A percentile compares a stretch with the other conserved stretches of the same genome.
These are phyloP conservation scores for Eucalyptus leucophloia DNA, from an alignment of 345 rosid species.

Conservation along the genomic window DNA sequence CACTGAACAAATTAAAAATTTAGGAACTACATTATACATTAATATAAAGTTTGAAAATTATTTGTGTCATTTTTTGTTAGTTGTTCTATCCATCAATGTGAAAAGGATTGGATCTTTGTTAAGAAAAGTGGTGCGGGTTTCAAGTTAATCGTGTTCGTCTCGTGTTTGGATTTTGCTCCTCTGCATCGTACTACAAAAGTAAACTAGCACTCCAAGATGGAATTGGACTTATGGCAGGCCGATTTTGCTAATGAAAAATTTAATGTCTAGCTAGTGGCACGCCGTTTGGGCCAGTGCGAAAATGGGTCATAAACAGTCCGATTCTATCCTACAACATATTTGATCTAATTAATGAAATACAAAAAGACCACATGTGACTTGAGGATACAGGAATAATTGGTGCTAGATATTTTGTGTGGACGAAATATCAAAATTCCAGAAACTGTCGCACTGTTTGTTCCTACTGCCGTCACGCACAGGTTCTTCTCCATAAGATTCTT, in stretches of 20 bases:
- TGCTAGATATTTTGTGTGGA: not conserved
- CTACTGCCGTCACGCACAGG: not conserved
- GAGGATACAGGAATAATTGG: not conserved
- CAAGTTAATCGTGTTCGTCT: not conserved
- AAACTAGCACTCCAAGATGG: not conserved
- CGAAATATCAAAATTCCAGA: not conserved
- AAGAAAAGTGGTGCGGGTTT: not conserved
- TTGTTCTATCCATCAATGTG: rapidly evolving
- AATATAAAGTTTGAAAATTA: rapidly evolving
- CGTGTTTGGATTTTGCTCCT: not conserved
- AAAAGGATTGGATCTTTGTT: not conserved
- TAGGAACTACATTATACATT: rapidly evolving
- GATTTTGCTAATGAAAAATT: not conserved
- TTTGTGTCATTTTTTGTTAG: not conserved
- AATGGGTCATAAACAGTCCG: not conserved
- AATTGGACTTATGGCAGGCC: not conserved
- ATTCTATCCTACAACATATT: not conserved
- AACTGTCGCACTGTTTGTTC: not conserved
- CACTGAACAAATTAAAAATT: rapidly evolving
- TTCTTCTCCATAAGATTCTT: not conserved
- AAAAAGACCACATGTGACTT: not conserved
- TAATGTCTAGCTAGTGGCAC: not conserved
- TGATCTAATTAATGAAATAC: not conserved
- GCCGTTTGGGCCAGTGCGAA: not conserved
- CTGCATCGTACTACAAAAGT: not conserved